These are phyloP conservation scores for Curvularia lunata DNA, from an alignment of 2,329 filamentous ascomycete genomes.

Conservation along the genomic window DNA sequence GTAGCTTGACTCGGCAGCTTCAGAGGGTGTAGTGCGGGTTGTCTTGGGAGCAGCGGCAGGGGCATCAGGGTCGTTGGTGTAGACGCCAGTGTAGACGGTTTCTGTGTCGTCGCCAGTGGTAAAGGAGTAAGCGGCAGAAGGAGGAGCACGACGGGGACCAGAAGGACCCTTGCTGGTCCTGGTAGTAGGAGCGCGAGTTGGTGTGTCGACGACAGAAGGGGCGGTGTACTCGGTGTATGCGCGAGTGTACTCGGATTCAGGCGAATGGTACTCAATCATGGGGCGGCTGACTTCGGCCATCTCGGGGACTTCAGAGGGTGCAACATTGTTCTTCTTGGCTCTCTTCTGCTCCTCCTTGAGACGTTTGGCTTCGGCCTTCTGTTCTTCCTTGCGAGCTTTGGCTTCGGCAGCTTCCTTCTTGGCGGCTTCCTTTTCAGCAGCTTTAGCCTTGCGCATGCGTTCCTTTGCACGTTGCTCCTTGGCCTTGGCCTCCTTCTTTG, in stretches of 20 bases:
- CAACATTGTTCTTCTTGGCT: slow-evolving; percentile 48
- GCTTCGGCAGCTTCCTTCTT: slow-evolving; percentile 43
- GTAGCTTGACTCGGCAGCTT: slow-evolving; percentile 45
- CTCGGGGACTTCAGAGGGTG: slow-evolving; percentile 39
- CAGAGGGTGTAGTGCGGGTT: slow-evolving; percentile 27
- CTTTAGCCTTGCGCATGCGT: slow-evolving; percentile 58
- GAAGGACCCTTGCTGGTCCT: slow-evolving; percentile 23
- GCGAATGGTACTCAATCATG: slow-evolving; percentile 30
- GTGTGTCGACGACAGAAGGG: slow-evolving; percentile 29
- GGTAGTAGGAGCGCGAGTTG: slow-evolving; percentile 24
- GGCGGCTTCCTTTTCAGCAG: slow-evolving; percentile 47
- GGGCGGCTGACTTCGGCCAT: slow-evolving; percentile 37
- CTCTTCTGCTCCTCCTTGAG: slow-evolving; percentile 53
- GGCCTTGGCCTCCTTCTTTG: slow-evolving; percentile 48
- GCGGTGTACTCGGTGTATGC: slow-evolving; percentile 39
- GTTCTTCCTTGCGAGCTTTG: slow-evolving; percentile 54
- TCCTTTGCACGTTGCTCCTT: slow-evolving; percentile 54
- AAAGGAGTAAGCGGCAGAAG: slow-evolving; percentile 56
- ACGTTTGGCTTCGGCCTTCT: slow-evolving; percentile 45
- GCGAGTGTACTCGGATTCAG: slow-evolving; percentile 29
- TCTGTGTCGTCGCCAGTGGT: slow-evolving; percentile 52
- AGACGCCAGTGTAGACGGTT: slow-evolving; percentile 51
- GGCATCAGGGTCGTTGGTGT: slow-evolving; percentile 48
- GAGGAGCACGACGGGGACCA: slow-evolving; percentile 42
- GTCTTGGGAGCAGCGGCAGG: slow-evolving; percentile 20